A percentile compares a stretch with the other conserved stretches of the same genome.
These are phyloP conservation scores for Aspergillus transmontanensis DNA, from an alignment of 2,329 filamentous ascomycete genomes.

Conservation along the genomic window DNA sequence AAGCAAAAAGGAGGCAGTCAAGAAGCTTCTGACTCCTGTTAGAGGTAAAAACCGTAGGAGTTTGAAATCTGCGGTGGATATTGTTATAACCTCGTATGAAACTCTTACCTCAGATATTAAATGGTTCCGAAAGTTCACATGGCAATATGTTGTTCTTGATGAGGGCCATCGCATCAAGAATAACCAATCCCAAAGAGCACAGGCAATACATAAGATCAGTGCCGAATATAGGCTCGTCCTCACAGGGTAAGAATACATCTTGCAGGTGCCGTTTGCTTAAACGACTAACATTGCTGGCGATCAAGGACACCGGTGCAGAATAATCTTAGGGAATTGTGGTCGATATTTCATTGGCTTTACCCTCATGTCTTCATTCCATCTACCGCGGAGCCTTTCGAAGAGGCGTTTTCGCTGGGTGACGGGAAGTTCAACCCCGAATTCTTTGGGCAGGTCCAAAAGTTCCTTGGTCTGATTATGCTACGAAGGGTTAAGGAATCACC, in stretches of 20 bases:
- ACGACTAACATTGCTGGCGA: neutral
- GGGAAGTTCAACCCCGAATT: constrained; percentile 57
- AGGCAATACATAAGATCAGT: constrained; percentile 45
- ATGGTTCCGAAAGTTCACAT: constrained; percentile 56
- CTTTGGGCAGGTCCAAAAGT: constrained; percentile 54
- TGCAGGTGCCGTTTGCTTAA: neutral
- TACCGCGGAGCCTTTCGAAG: constrained; percentile 54
- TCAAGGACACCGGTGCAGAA: constrained; percentile 59
- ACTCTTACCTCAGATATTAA: constrained; percentile 47
- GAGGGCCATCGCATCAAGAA: constrained; percentile 59
- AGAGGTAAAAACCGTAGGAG: neutral
- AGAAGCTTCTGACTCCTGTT: constrained; percentile 16
- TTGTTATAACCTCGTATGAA: constrained; percentile 56
- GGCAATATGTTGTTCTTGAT: constrained; percentile 57
- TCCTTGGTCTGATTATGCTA: constrained; percentile 62
- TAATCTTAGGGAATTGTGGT: constrained; percentile 61
- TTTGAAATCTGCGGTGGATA: neutral
- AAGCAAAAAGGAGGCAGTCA: constrained; percentile 40
- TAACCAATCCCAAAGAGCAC: constrained; percentile 47
- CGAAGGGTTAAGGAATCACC: constrained; percentile 60
- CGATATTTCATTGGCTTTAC: constrained; percentile 59
- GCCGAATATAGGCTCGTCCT: constrained; percentile 55
- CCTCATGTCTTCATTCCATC: constrained; percentile 59
- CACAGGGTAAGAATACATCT: constrained; percentile 39
- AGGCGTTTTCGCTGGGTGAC: constrained; percentile 59